Evolutionary conservation across 2,329 filamentous ascomycete species (phyloP), one percentile per base, ranked within the genome.

Genomic region (Penicillium sp.): DNA sequence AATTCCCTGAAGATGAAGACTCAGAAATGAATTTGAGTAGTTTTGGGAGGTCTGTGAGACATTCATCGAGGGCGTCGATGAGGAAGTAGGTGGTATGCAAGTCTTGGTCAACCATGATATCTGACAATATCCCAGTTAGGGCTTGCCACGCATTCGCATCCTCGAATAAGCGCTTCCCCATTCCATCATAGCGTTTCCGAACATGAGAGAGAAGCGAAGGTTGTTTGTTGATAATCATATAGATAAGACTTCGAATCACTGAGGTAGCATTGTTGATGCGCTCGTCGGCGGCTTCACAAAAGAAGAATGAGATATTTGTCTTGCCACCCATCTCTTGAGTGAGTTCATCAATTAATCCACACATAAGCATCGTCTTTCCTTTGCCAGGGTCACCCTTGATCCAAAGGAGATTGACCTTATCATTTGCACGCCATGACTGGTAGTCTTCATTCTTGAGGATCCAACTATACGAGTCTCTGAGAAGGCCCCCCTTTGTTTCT

Each of bases 241-340:
- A 54, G 7, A 81, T 67, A 0, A 83, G 65, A 0, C 79, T 77
- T 0, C 75, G 71, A 0, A 82, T 59, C 0, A 80, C 72, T 1
- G 76, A 67, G 3, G 10, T 13, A 5, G 34, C 34, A 37, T 11
- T 37, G 18, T 37, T 37, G 34, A 37, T 37, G 6, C 28, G 34
- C 2, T 11, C 28, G 11, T 51, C 43, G 5, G 40, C 21, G 8
- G 50, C 50, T 19, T 53, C 45, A 28, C 50, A 56, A 19, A 56
- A 52, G 16, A 56, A 52, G 45, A 46, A 52, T 2, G 37, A 44
- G 34, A 49, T 49, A 14, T 16, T 48, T 14, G 19, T 11, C 19
- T 13, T 44, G 14, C 24, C 16, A 4, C 33, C n/a, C 26, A n/a
- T 3, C 31, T 5, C 14, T 6, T 13, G 36, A 11, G 18, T 10